Evolutionary conservation across 768 basidiomycete species (phyloP).

Genomic region (Tylopilus felleus): DNA sequence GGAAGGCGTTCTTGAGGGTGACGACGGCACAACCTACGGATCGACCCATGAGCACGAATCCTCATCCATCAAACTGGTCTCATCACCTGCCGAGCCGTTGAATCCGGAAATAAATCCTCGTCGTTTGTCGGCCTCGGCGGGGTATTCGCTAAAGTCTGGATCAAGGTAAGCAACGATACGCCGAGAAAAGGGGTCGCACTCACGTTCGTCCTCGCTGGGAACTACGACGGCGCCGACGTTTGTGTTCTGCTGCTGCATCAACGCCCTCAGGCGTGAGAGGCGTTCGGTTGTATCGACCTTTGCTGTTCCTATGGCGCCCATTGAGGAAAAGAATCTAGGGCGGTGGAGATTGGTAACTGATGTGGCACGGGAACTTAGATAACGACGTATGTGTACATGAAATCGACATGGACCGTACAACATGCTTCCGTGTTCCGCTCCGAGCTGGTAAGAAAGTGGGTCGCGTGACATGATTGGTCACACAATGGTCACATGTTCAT

Average conservation of each 20-base stretch:
- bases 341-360: constrained; percentile 1
- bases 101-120: constrained; percentile 91
- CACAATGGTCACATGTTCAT: neutral
- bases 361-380: constrained; percentile 17
- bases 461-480: constrained; percentile 8
- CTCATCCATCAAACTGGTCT: neutral
- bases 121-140: constrained; percentile 78
- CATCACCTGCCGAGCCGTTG: constrained; percentile 84
- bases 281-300: constrained; percentile 63
- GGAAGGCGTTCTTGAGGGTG: constrained; percentile 62
- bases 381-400: constrained; percentile 18
- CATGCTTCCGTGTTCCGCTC: constrained; percentile 29
- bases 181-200: constrained; percentile 25
- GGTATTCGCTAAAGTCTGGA: constrained; percentile 87
- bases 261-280: constrained; percentile 58
- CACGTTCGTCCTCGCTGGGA: constrained; percentile 92
- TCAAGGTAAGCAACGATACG: neutral
- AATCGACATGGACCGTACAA: constrained; percentile 20
- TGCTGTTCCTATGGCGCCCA: constrained; percentile 37
- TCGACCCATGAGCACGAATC: constrained; percentile 3
- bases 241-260: constrained; percentile 58
- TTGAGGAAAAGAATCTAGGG: constrained; percentile 20
- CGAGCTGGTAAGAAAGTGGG: neutral
- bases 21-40: constrained; percentile 70
- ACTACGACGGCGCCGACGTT: constrained; percentile 75